Conservation (phyloP, 495 filamentous ascomycete species). For the Penicillium daleae region DNA sequence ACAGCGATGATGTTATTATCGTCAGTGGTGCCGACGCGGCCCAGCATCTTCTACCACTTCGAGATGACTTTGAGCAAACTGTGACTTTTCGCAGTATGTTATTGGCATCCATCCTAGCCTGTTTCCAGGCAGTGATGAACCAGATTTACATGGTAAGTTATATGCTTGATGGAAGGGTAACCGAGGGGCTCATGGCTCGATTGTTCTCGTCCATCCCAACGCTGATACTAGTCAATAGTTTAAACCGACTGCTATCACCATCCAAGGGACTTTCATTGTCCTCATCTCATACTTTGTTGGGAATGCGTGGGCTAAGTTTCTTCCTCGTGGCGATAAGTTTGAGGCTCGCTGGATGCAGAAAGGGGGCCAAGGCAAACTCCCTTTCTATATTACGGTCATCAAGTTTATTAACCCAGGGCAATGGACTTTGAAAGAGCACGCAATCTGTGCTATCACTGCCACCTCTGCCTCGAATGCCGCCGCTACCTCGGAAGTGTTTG, state of each 20-base stretch:
- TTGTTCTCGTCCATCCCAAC: neutral
- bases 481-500: conserved; percentile 23
- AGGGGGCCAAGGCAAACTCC: conserved; percentile 29
- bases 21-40: conserved; percentile 37
- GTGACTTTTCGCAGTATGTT: conserved; percentile 52
- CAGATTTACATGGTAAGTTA: conserved; percentile 47
- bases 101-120: conserved; percentile 46
- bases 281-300: conserved; percentile 47
- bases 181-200: too few relatives aligned
- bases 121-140: conserved; percentile 53
- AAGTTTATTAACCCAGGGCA: conserved; percentile 38
- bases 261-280: conserved; percentile 42
- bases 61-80: conserved; percentile 49
- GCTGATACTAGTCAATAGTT: conserved; percentile 23
- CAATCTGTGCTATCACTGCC: conserved; percentile 36
- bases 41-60: conserved; percentile 42
- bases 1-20: conserved; percentile 28
- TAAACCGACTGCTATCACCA: conserved; percentile 36
- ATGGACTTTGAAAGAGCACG: conserved; percentile 39
- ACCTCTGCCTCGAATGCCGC: conserved; percentile 32
- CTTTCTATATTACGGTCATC: conserved; percentile 23
- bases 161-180: neutral
- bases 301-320: conserved; percentile 44
- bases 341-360: conserved; percentile 33
- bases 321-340: conserved; percentile 45